Evolutionary conservation across 108 stramenopile species (phyloP).

Genomic region (Cafeteria roenbergensis): DNA sequence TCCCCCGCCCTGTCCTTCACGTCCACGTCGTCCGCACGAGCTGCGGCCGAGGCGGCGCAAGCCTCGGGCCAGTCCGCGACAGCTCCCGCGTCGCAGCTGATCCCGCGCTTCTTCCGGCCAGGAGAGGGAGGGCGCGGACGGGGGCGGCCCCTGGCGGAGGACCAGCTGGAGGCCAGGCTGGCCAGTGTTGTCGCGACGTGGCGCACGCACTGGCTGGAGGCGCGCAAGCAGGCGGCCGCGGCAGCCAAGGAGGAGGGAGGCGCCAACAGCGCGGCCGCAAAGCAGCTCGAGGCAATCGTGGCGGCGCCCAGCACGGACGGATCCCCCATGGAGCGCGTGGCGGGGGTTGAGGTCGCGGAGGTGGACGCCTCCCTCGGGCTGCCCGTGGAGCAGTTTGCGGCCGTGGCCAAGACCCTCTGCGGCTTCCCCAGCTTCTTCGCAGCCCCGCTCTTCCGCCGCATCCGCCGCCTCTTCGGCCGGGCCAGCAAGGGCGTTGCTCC

Average conservation of each 20-base stretch:
- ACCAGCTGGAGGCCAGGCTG: slow-evolving; percentile 23
- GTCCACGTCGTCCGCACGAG: too few species aligned
- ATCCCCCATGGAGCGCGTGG: slow-evolving; percentile 16
- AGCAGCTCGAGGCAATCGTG: too few species aligned
- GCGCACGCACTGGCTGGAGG: too few species aligned
- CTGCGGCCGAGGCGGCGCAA: too few species aligned
- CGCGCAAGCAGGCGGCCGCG: too few species aligned
- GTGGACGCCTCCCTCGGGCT: slow-evolving; percentile 8
- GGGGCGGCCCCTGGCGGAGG: slow-evolving; percentile 21
- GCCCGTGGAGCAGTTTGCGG: slow-evolving; percentile 38
- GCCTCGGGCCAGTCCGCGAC: too few species aligned
- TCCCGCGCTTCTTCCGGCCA: slow-evolving; percentile 25
- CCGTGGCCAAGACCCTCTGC: slow-evolving; percentile 39
- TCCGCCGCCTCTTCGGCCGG: background rate
- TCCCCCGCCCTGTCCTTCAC: too few species aligned
- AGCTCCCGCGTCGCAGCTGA: too few species aligned
- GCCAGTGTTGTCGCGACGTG: slow-evolving; percentile 10
- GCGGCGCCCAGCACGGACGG: too few species aligned
- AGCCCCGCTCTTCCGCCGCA: slow-evolving; percentile 28
- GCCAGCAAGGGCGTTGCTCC: too few species aligned
- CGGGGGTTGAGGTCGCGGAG: background rate
- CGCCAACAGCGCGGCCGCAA: too few species aligned
- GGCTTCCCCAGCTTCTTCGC: slow-evolving; percentile 44
- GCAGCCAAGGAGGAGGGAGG: too few species aligned
- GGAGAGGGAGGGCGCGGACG: slow-evolving; percentile 34